Percentiles rank a stretch among this genome's conserved stretches.
Evolutionary conservation across 352 stramenopile species (phyloP).

Genomic region (Blastocystis hominis): DNA sequence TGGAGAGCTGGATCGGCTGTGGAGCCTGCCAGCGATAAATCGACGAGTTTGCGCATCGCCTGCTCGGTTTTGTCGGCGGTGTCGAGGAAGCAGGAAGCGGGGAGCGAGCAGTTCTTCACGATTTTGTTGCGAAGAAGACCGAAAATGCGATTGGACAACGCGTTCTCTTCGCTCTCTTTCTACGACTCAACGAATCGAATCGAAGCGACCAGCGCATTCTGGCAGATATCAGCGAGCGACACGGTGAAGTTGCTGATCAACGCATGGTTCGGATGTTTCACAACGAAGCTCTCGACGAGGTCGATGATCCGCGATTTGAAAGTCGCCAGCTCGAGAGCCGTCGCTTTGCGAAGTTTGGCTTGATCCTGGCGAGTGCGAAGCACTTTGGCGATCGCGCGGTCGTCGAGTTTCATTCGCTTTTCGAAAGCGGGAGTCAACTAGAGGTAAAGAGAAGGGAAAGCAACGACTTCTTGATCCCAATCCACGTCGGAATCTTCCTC

Average conservation of each 20-base stretch:
- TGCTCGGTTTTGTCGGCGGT: background rate
- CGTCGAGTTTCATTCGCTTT: constrained; percentile 6
- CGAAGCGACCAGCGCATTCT: background rate
- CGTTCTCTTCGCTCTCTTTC: background rate
- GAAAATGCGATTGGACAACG: background rate
- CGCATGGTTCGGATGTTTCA: background rate
- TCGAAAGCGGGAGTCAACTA: background rate
- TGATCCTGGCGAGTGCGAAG: background rate
- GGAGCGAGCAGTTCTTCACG: background rate
- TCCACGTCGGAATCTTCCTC: constrained; percentile 55
- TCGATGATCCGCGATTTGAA: background rate
- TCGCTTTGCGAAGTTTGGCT: background rate
- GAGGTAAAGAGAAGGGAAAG: background rate
- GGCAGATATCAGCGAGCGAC: background rate
- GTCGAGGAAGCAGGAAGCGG: background rate
- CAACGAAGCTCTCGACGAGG: background rate
- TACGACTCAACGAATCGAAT: background rate
- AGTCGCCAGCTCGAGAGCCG: background rate
- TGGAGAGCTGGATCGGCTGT: background rate
- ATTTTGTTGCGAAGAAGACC: background rate
- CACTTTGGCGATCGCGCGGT: background rate
- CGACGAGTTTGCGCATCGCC: background rate
- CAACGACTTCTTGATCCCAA: background rate
- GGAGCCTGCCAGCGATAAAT: background rate
- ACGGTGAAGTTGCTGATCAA: background rate